Evolutionary conservation across 129 eudicot genomes (phyloP), one percentile per base, ranked within the genome.

Genomic region (Flaveria trinervia): DNA sequence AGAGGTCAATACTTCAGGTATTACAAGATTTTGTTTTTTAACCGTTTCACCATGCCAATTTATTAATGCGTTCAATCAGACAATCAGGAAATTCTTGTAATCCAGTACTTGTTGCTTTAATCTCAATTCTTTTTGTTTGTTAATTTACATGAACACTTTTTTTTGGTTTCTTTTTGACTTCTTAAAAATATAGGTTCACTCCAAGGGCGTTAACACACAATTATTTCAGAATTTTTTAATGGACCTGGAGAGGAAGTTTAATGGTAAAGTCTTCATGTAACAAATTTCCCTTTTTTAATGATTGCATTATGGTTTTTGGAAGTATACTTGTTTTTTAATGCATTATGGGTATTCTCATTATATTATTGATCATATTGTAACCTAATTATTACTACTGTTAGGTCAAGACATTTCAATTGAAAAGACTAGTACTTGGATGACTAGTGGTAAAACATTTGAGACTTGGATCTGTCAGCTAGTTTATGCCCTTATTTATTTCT

Each of bases 1-100:
- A 91, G 82, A 84, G 89, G 78, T 95, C 97, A 49, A 93, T 95
- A 50, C 83, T 95, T 71, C 92, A 95, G 97, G 99, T 95, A 73
- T 23, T 62, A 57, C 14, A 23, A 15, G 41, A 41, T 14, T 22
- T 51, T 73, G 48, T 10, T 9, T 12, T 74, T 66, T 23, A 33
- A 62, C 49, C 15, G 16, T 46, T 60, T 76, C 73, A 54, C 46
- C 45, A 44, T 25, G 56, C 60, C 74, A 65, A 26, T 41, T 52
- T 44, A 12, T 65, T 65, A 65, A 46, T 14, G 44, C 50, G 25
- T 16, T 65, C 16, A 8, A 51, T 73, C 8, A 30, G 25, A 28
- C 50, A 15, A 46, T 75, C 51, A 7, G 39, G 39, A 20, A 7
- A 46, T 26, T 66, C 73, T 61, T 65, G 65, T 33, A 52, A 65